A percentile compares a stretch with the other conserved stretches of the same genome.
Evolutionary conservation across 2,329 filamentous ascomycete genomes (phyloP).

Genomic region (Penicillium sp.): DNA sequence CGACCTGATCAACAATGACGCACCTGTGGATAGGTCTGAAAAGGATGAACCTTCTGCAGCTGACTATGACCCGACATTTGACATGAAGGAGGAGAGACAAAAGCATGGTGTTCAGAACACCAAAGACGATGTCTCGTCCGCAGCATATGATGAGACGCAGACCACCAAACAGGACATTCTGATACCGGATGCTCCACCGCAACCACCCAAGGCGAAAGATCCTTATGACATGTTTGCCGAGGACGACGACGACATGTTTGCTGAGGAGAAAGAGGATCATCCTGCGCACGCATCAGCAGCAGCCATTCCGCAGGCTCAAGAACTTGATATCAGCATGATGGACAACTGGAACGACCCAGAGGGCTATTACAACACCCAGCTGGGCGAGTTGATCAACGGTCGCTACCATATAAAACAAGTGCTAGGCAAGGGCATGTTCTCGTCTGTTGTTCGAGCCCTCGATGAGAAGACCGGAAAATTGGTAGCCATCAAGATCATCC

Average conservation of each 20-base stretch:
- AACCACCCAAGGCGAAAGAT: constrained; percentile 46
- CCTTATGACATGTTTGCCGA: constrained; percentile 61
- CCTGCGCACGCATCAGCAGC: constrained; percentile 47
- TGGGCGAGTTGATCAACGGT: constrained; percentile 81
- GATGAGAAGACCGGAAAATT: constrained; percentile 68
- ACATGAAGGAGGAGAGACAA: constrained; percentile 78
- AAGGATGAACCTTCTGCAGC: constrained; percentile 81
- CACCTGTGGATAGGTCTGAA: constrained; percentile 42
- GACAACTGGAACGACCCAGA: constrained; percentile 93
- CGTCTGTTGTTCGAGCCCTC: constrained; percentile 82
- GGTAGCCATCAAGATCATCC: constrained; percentile 97
- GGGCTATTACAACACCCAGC: constrained; percentile 92
- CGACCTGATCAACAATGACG: constrained; percentile 56
- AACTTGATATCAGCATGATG: constrained; percentile 67
- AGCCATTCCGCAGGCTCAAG: constrained; percentile 49
- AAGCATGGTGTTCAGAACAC: constrained; percentile 60
- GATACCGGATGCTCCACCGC: constrained; percentile 36
- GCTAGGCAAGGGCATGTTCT: constrained; percentile 92
- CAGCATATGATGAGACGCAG: constrained; percentile 56
- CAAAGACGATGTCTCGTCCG: constrained; percentile 51
- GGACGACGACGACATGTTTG: constrained; percentile 79
- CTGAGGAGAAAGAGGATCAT: constrained; percentile 58
- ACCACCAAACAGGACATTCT: constrained; percentile 51
- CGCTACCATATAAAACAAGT: constrained; percentile 85
- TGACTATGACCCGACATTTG: constrained; percentile 82